Conservation (phyloP, 139 green algal genomes). For the Micromonas commoda region DNA sequence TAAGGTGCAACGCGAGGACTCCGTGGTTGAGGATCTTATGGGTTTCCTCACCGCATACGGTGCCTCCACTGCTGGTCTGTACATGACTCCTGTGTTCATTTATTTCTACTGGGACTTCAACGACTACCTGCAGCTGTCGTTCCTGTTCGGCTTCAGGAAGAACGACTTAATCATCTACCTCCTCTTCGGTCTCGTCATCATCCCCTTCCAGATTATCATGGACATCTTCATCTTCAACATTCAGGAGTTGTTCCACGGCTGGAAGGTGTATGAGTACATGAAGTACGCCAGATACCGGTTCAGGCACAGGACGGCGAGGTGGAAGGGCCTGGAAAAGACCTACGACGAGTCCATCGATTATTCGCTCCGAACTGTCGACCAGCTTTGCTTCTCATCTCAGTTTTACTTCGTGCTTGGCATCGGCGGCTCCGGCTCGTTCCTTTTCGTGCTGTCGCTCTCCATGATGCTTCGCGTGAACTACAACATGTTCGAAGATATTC, state of each 20-base stretch:
- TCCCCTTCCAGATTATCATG: constrained; percentile 28
- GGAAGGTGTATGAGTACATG: constrained; percentile 34
- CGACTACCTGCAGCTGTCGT: constrained; percentile 17
- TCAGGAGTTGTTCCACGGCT: constrained; percentile 32
- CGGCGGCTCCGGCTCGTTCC: constrained; percentile 17
- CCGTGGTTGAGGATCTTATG: constrained; percentile 31
- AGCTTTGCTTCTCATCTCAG: constrained; percentile 28
- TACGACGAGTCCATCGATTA: constrained; percentile 26
- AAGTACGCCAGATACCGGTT: constrained; percentile 34
- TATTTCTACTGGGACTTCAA: constrained; percentile 34
- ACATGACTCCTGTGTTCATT: constrained; percentile 19
- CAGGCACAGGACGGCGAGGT: constrained; percentile 14
- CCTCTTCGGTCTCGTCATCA: constrained; percentile 29
- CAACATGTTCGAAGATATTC: constrained; percentile 31
- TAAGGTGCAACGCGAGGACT: constrained; percentile 4
- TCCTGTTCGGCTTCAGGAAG: constrained; percentile 20
- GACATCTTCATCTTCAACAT: constrained; percentile 32
- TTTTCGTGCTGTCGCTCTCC: constrained; percentile 11
- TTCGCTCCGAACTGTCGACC: constrained; percentile 7
- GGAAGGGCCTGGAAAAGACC: constrained; percentile 23
- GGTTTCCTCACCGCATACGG: constrained; percentile 22
- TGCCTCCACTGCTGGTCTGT: not conserved
- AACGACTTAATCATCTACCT: constrained; percentile 30
- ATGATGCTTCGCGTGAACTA: constrained; percentile 31
- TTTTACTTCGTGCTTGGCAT: constrained; percentile 28